Conservation (phyloP, 1,139 yeast genomes). For the Pichia sp. region DNA sequence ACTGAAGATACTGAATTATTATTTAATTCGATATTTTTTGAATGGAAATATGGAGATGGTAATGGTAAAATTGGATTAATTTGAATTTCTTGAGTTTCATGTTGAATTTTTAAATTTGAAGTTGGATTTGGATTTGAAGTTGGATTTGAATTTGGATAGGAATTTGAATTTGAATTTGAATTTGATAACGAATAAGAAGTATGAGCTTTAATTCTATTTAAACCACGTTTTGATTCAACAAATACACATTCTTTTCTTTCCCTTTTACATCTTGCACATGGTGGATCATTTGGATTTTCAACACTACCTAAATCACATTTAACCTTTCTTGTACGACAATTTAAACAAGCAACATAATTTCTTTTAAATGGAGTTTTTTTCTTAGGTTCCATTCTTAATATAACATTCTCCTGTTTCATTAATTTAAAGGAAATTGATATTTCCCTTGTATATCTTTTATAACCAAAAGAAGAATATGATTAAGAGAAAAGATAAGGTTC, state of each 20-base stretch:
- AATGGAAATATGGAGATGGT: slow-evolving; percentile 11
- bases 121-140: not conserved
- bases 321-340: slow-evolving; percentile 76
- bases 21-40: not conserved
- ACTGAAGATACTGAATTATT: no score
- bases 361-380: slow-evolving; percentile 38
- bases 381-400: slow-evolving; percentile 4
- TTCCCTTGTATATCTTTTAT: no score
- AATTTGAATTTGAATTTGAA: not conserved
- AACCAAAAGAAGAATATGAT: no score
- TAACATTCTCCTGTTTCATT: not conserved
- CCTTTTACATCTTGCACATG: slow-evolving; percentile 78
- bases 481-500: no score
- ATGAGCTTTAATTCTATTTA: slow-evolving; percentile 7
- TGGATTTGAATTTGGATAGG: slow-evolving; percentile 2
- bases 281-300: slow-evolving; percentile 69
- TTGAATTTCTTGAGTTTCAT: not conserved
- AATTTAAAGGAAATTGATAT: no score
- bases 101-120: not conserved
- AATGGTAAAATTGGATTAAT: slow-evolving; percentile 11
- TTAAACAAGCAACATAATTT: slow-evolving; percentile 76
- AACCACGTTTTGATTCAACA: slow-evolving; percentile 59
- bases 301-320: slow-evolving; percentile 80
- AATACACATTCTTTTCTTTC: slow-evolving; percentile 79
- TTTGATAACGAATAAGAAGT: not conserved